Evolutionary conservation across 2,329 filamentous ascomycete genomes (phyloP).

Genomic region (Xylaria sp.): DNA sequence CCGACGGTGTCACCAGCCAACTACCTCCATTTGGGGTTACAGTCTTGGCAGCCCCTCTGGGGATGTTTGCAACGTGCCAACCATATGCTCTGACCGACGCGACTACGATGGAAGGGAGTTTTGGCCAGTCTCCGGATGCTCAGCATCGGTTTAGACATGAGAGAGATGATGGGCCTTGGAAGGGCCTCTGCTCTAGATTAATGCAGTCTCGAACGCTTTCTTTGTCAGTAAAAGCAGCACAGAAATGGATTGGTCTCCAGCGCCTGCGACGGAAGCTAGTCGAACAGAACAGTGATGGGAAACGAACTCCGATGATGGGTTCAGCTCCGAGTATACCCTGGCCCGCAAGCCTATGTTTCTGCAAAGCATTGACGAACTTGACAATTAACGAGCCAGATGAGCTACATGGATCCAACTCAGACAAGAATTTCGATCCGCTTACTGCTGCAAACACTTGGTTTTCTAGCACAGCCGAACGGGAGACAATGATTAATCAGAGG

Average conservation of each 20-base stretch:
- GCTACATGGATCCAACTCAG: slow-evolving; percentile 44
- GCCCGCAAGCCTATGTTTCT: slow-evolving; percentile 61
- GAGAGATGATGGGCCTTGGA: slow-evolving; percentile 54
- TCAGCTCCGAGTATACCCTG: slow-evolving; percentile 54
- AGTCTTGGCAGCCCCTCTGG: slow-evolving; percentile 61
- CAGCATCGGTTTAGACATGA: slow-evolving; percentile 53
- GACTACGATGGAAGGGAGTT: slow-evolving; percentile 43
- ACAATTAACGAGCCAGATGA: slow-evolving; percentile 50
- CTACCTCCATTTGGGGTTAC: slow-evolving; percentile 50
- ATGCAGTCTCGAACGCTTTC: slow-evolving; percentile 58
- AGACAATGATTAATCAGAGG: slow-evolving; percentile 54
- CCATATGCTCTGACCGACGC: slow-evolving; percentile 44
- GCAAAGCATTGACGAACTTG: slow-evolving; percentile 52
- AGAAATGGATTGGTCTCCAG: slow-evolving; percentile 57
- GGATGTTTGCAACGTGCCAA: slow-evolving; percentile 52
- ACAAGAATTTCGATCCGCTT: slow-evolving; percentile 56
- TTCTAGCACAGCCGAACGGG: slow-evolving; percentile 50
- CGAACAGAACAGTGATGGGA: slow-evolving; percentile 51
- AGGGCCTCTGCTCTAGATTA: slow-evolving; percentile 55
- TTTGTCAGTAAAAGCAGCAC: slow-evolving; percentile 47
- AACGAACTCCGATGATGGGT: slow-evolving; percentile 45
- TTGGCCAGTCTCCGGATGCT: slow-evolving; percentile 59
- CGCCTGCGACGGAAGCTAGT: slow-evolving; percentile 52
- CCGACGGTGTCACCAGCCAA: slow-evolving; percentile 49
- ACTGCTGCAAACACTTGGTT: slow-evolving; percentile 57